Conservation (phyloP, 345 rosid genomes). For the Lumnitzera racemosa region DNA sequence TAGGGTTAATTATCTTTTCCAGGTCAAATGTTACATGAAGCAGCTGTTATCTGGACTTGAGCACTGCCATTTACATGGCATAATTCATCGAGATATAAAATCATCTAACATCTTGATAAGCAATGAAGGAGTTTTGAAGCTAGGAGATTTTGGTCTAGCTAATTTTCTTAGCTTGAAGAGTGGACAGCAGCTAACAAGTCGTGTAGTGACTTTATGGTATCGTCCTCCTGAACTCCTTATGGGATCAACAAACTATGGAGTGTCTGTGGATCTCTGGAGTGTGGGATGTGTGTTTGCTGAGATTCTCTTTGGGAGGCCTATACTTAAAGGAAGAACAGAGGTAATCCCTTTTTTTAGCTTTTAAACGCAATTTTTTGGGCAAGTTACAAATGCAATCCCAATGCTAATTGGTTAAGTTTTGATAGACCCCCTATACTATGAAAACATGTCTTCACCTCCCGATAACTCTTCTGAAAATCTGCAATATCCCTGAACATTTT, state of each 20-base stretch:
- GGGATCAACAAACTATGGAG: slow-evolving; percentile 24
- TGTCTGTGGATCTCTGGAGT: slow-evolving; percentile 38
- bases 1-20: slow-evolving; percentile 2
- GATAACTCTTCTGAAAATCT: too few relatives aligned
- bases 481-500: too few relatives aligned
- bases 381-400: too few relatives aligned
- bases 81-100: slow-evolving; percentile 42
- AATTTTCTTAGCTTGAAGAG: slow-evolving; percentile 16
- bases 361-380: not conserved
- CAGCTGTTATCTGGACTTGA: slow-evolving; percentile 31
- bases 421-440: too few relatives aligned
- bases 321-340: slow-evolving; percentile 45
- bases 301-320: slow-evolving; percentile 27
- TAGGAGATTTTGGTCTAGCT: slow-evolving; percentile 41
- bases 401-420: too few relatives aligned
- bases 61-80: slow-evolving; percentile 33
- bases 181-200: slow-evolving; percentile 28
- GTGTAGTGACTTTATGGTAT: slow-evolving; percentile 46
- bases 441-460: too few relatives aligned
- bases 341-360: slow-evolving; percentile 6
- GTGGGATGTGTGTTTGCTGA: slow-evolving; percentile 40
- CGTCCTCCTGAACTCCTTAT: slow-evolving; percentile 43
- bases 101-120: slow-evolving; percentile 19
- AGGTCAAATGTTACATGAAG: slow-evolving; percentile 37
- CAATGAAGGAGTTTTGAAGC: slow-evolving; percentile 27